Base-by-base conservation (phyloP, 257 asterid genomes). In the Solanum virginianum region DNA sequence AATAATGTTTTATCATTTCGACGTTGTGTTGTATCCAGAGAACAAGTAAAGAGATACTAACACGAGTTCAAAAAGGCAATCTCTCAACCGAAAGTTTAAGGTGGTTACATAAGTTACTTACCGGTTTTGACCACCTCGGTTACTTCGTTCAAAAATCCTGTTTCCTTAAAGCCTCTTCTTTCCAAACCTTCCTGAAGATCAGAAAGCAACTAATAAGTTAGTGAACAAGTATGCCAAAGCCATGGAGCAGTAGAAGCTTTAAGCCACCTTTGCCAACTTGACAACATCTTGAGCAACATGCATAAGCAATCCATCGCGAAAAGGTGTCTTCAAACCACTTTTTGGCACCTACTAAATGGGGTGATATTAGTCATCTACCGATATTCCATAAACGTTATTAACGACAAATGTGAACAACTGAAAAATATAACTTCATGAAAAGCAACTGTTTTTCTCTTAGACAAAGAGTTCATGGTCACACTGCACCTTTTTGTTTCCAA, bases 301-400 rank as follows among this genome's bases (percentile, higher is more conserved):
- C 95, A 93, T 95, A 85, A 97, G 92, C 92, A 97, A 89, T 72
- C 99, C 99, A 68, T 97, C 99, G 39, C 98, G 98, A 87, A 97
- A 97, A 56, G 98, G 99, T 6, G 98, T 97, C 91, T 93, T 92
- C 90, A 97, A 84, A 63, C 99, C 99, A 88, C 86, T 88, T 68
- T 85, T 85, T 45, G 98, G 94, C 49, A 97, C 99, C 99, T 96
- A 91, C 59, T 45, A 89, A 36, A 90, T 49, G 68, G 47, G 17
- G 47, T 4, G 65, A 77, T 77, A 53, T 77, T 53, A 77, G n/a
- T 77, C 82, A 75, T 24, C 81, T 75, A 36, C 41, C 17, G n/a
- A 49, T 49, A 75, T 26, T 77, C 45, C 14, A 7, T 22, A 49
- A 2, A 26, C 49, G 6, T 51, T 53, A 15, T 4, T 15, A 77